Base-by-base conservation (phyloP, 176 grass and related monocot genomes). In the Areca catechu region DNA sequence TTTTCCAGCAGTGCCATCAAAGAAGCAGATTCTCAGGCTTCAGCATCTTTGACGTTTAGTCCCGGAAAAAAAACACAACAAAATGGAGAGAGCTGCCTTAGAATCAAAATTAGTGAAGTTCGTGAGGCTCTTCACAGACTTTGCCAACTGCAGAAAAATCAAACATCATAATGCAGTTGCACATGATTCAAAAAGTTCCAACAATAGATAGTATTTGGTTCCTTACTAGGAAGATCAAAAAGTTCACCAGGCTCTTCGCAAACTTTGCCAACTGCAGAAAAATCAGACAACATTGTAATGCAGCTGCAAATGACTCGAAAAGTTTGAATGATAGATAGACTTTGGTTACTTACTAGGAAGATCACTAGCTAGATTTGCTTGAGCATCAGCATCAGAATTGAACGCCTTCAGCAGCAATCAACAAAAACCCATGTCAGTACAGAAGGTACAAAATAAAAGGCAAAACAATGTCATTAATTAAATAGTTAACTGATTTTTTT, bases 211-310 rank as follows among this genome's bases (percentile, higher is more conserved):
- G 24, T 19, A 16, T 30, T 21, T 19, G 17, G 1, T 47, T 61
- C 24, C 62, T 28, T 68, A 80, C 77, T 24, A 55, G 70, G 69
- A 54, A 80, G 70, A 49, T 68, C 50, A 54, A 21, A 29, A 14
- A 43, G 34, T 43, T 43, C 34, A 43, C 34, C 34, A 43, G 34
- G 56, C 24, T 79, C 61, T 47, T 72, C 68, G 9, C 28, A 54
- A 66, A 79, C 51, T 54, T 67, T 61, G 22, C 76, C 76, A 66
- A 12, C 76, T 79, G 76, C 24, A 78, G 19, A 67, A 72, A 7
- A 58, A 49, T 16, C 51, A 67, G 27, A 29, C 27, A 29, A 29
- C 27, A 29, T 29, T 6, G 5, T 29, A 5, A 29, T 29, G 27
- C 27, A 29, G 5, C 27, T 29, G 27, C 27, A 29, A 29, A 29